Base-by-base conservation (phyloP, 768 basidiomycete genomes). In the Cantharellus anzutake region DNA sequence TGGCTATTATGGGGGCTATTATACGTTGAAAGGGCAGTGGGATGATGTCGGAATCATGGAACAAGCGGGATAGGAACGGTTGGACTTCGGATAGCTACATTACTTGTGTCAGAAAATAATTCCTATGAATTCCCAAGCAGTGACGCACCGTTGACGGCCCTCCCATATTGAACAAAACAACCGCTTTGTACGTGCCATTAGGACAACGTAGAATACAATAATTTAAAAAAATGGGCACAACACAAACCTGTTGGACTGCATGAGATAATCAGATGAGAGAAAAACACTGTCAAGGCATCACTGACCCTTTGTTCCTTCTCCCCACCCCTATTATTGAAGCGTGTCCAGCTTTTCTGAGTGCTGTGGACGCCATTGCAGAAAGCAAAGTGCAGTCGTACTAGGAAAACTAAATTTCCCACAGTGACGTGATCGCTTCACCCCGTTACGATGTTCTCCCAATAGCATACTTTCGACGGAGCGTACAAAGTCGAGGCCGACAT, bases 81-180 rank as follows among this genome's bases (percentile, higher is more conserved):
- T 90, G 77, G 4, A 96, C 97, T 73, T 97, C 94, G 3, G 83
- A 74, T 48, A 96, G 85, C 90, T 96, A 66, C 16, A 29, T 29
- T 29, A 29, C 20, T 29, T 29, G 20, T 29, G 52, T 38, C 64
- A 58, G 62, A 59, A 63, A 56, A n/a, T 41, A 5, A 51, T 44
- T 11, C 35, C 52, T 14, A 37, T 55, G 52, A 55, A 7, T 37
- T 51, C 56, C 29, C 34, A 58, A 55, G 35, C 11, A 7, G 11
- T 41, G 42, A 73, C 80, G 65, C 67, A 91, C 90, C 60, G 90
- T 93, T 57, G 86, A 80, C 34, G 94, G 96, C 2, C 96, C 96
- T 51, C 96, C 96, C 96, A 99, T 99, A 71, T 98, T 99, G 73
- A 99, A 75, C 86, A 99, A 87, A 48, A 99, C 91, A 63, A 98